Base-by-base conservation (phyloP, 2,329 filamentous ascomycete genomes). In the Dactylellina sp. region DNA sequence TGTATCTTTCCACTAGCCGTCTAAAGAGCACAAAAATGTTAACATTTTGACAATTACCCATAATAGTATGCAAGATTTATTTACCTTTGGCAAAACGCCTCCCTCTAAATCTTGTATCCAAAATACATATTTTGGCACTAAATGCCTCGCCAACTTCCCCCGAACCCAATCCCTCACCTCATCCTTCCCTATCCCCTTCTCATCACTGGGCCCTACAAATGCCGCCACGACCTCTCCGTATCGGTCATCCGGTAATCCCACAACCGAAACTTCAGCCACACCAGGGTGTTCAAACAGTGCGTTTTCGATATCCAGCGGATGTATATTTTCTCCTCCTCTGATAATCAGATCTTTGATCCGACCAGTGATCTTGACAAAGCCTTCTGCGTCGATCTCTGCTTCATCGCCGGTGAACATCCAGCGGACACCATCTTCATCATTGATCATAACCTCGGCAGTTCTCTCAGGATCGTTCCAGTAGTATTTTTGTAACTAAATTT, bases 341-440 rank as follows among this genome's bases (percentile, higher is more conserved):
- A 98, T 98, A 78, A 99, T 97, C 62, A 98, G 82, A 80, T 99
- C 95, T 82, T 98, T 98, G 79, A 97, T 94, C 14, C 93, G 86
- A 1, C 92, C 64, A 14, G 63, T 56, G 62, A 78, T 77, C 50
- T 76, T 86, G 1, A 97, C 87, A 80, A 93, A 98, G 1, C 94
- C 95, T 25, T 93, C 85, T 2, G 82, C 84, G 75, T 96, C 92
- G 86, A 98, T 96, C 59, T 84, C 83, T 1, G 93, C 95, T 83
- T 98, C 94, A 79, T 99, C 95, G 18, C 95, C 95, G 0, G 91
- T 96, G 81, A 91, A 85, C 90, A 98, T 95, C 94, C 94, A 98
- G 16, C 90, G 79, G 49, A 85, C 86, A 4, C 85, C 84, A 0
- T 85, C 81, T 7, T 85, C 81, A 60, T 87, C 86, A 1, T 83